Conservation (phyloP, 306 rosid species). For the Lathyrus sativus region DNA sequence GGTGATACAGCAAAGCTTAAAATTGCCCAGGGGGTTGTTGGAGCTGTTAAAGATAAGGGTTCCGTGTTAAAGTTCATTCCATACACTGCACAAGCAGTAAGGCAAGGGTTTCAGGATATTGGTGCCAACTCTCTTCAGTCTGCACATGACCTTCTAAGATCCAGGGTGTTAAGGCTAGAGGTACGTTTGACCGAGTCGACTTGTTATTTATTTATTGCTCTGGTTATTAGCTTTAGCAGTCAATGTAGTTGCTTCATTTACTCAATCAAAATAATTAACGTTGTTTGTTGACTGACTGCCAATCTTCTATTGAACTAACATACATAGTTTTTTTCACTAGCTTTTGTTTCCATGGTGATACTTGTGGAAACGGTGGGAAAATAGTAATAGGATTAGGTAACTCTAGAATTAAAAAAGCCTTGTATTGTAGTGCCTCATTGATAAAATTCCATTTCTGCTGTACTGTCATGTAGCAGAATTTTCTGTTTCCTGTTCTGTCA, state of each 20-base stretch:
- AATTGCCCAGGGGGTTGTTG: slow-evolving; percentile 96
- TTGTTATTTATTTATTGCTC: slow-evolving; percentile 3
- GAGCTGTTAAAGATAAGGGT: slow-evolving; percentile 92
- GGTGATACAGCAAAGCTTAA: slow-evolving; percentile 86
- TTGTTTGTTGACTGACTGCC: slow-evolving; percentile 15
- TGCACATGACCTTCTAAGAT: slow-evolving; percentile 85
- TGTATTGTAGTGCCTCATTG: neutral
- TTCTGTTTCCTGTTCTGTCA: no score
- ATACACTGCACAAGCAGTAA: slow-evolving; percentile 94
- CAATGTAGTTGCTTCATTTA: slow-evolving; percentile 16
- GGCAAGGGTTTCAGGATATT: slow-evolving; percentile 96
- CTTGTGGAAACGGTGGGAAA: no score
- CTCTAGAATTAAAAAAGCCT: neutral
- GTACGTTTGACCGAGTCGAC: slow-evolving; percentile 46
- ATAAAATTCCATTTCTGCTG: no score
- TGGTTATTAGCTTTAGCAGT: neutral
- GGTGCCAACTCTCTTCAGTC: slow-evolving; percentile 85
- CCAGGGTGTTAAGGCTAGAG: slow-evolving; percentile 78
- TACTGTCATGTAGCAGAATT: no score
- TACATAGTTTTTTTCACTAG: neutral
- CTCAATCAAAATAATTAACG: neutral
- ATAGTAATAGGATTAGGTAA: neutral
- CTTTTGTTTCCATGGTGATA: neutral
- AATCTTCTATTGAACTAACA: slow-evolving; percentile 9
- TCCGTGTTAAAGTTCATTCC: slow-evolving; percentile 88